Evolutionary conservation across 495 filamentous ascomycete genomes (phyloP).

Genomic region (Aspergillus mulundensis): DNA sequence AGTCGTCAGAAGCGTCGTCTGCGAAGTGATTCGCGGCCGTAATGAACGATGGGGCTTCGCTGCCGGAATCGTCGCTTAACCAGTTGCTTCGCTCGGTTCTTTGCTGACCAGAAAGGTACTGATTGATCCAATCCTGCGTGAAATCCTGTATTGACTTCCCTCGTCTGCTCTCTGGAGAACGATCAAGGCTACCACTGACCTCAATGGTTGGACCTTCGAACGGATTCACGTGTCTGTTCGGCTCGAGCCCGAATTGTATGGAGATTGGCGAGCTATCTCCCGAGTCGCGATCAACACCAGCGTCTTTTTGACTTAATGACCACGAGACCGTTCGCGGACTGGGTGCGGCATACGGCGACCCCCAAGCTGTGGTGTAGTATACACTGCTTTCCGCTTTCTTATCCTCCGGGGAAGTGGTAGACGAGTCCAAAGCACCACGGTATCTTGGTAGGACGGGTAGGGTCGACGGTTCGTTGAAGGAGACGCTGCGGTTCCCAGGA

Average conservation of each 20-base stretch:
- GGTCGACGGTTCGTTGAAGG: constrained; percentile 30
- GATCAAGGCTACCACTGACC: constrained; percentile 15
- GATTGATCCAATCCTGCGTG: constrained; percentile 75
- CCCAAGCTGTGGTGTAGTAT: constrained; percentile 68
- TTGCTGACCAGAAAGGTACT: constrained; percentile 60
- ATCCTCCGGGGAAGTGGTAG: constrained; percentile 41
- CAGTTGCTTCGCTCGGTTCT: constrained; percentile 63
- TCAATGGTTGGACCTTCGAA: constrained; percentile 11
- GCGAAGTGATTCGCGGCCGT: constrained; percentile 42
- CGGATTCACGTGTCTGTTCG: constrained; percentile 44
- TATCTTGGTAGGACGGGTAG: constrained; percentile 34
- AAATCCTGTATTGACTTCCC: constrained; percentile 52
- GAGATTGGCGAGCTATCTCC: constrained; percentile 36
- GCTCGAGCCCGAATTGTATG: constrained; percentile 41
- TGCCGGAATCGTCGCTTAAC: constrained; percentile 69
- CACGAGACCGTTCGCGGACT: constrained; percentile 46
- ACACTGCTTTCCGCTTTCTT: constrained; percentile 41
- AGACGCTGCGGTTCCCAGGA: constrained; percentile 25
- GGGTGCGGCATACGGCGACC: constrained; percentile 64
- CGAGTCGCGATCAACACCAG: constrained; percentile 32
- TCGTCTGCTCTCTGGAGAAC: constrained; percentile 27
- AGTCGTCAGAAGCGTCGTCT: constrained; percentile 41
- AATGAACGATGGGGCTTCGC: constrained; percentile 44
- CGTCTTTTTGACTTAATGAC: constrained; percentile 38
- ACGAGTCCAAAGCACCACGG: constrained; percentile 33